Evolutionary conservation across 768 basidiomycete species (phyloP).

Genomic region (Tricholomella constricta): DNA sequence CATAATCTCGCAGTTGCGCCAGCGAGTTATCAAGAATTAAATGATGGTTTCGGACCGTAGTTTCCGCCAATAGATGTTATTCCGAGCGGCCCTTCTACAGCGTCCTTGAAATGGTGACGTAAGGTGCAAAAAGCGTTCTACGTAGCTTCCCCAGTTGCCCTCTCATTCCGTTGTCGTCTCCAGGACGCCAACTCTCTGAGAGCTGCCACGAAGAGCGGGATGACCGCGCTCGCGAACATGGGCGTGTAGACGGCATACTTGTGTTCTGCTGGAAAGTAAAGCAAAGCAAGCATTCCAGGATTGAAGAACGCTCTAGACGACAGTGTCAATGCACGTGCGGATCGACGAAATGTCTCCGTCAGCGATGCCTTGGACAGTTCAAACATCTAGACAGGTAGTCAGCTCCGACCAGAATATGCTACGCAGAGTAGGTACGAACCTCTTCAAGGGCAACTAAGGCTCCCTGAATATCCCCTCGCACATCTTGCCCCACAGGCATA

Average conservation of each 20-base stretch:
- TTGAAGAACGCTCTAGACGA: conserved; percentile 93
- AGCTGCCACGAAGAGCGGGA: conserved; percentile 77
- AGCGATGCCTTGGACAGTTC: conserved; percentile 40
- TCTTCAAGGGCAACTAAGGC: conserved; percentile 73
- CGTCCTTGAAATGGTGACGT: neutral
- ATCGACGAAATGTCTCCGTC: conserved; percentile 52
- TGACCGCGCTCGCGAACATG: conserved; percentile 86
- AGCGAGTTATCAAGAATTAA: too few relatives aligned
- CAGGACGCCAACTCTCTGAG: conserved; percentile 73
- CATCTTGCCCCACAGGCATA: conserved; percentile 87
- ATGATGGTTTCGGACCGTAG: too few relatives aligned
- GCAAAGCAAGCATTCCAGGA: conserved; percentile 91
- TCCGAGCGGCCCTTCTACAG: neutral
- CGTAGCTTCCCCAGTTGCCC: too few relatives aligned
- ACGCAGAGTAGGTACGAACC: conserved; percentile 44
- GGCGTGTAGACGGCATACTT: conserved; percentile 97
- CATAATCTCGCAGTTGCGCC: too few relatives aligned
- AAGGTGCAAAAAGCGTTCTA: too few relatives aligned
- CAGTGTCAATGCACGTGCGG: conserved; percentile 60
- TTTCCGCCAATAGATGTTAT: neutral
- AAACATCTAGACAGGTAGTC: conserved; percentile 38
- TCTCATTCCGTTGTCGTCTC: conserved; percentile 39
- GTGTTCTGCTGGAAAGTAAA: conserved; percentile 98
- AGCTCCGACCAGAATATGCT: neutral
- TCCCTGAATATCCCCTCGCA: conserved; percentile 67